phyloP scores from a whole-genome alignment of 179 eudicot genomes.

The Amaranthus tricolor region DNA sequence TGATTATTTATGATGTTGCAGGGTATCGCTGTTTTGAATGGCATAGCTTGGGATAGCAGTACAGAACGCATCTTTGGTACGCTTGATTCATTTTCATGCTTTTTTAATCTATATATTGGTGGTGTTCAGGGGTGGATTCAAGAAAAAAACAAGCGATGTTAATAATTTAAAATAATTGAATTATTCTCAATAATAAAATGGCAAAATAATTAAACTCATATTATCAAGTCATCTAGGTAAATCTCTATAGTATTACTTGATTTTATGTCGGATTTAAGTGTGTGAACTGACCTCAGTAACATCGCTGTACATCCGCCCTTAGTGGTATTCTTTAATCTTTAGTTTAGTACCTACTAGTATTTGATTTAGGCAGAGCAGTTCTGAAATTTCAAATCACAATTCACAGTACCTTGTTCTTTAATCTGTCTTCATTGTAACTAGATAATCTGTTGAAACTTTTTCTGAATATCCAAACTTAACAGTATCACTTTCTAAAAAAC shows the following conservation, averaged over 20 bases:
- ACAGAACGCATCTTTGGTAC: slow-evolving; percentile 77
- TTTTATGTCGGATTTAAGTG: background rate
- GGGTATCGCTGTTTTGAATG: slow-evolving; percentile 82
- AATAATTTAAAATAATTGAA: too few relatives aligned
- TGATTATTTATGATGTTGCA: slow-evolving; percentile 5
- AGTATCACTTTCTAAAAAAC: background rate
- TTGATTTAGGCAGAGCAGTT: background rate
- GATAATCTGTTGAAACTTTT: too few relatives aligned
- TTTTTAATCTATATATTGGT: background rate
- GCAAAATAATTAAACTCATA: too few relatives aligned
- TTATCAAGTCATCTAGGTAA: background rate
- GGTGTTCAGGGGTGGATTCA: too few relatives aligned
- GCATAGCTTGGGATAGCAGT: slow-evolving; percentile 90
- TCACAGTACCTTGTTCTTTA: background rate
- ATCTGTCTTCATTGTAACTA: background rate
- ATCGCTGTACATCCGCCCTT: too few relatives aligned
- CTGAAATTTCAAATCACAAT: too few relatives aligned
- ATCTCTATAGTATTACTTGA: background rate
- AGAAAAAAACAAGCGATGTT: too few relatives aligned
- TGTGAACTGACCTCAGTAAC: too few relatives aligned
- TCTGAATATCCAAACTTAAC: background rate
- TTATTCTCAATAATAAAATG: too few relatives aligned
- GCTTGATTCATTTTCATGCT: slow-evolving; percentile 23
- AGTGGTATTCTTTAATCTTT: too few relatives aligned
- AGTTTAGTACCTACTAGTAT: background rate